phyloP scores from a whole-genome alignment of 768 basidiomycete genomes.

The Lactarius evosmus region DNA sequence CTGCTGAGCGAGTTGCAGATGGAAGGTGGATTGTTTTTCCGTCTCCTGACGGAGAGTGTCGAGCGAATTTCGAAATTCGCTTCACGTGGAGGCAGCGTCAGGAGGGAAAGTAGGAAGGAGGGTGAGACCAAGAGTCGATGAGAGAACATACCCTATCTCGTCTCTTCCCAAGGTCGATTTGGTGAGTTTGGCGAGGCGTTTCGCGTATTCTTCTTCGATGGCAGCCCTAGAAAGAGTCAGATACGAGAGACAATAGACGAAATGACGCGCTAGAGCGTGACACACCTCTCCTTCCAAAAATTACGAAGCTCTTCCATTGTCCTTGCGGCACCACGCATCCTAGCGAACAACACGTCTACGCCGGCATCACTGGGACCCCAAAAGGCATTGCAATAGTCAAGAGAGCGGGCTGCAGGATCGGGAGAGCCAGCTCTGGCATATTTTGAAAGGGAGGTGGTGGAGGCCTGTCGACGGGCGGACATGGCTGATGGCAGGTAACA shows the following conservation, averaged over 20 bases:
- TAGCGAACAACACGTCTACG: conserved; percentile 85
- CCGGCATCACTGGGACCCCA: conserved; percentile 88
- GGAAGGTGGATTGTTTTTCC: conserved; percentile 72
- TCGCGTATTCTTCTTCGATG: conserved; percentile 96
- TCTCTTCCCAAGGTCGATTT: conserved; percentile 77
- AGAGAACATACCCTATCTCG: conserved; percentile 80
- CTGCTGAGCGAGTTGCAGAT: conserved; percentile 69
- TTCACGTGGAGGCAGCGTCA: conserved; percentile 33
- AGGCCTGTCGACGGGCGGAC: conserved; percentile 76
- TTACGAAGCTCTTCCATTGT: conserved; percentile 85
- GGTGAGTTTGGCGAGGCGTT: conserved; percentile 73
- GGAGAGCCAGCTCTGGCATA: conserved; percentile 61
- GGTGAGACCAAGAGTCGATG: neutral
- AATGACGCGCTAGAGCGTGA: conserved; percentile 23
- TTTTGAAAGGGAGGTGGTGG: conserved; percentile 74
- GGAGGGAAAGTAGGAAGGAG: neutral
- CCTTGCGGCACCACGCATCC: conserved; percentile 80
- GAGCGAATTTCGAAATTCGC: conserved; percentile 77
- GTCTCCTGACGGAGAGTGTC: conserved; percentile 82
- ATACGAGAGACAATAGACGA: conserved; percentile 9
- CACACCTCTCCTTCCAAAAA: conserved; percentile 94
- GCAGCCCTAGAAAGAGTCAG: conserved; percentile 51
- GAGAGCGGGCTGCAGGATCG: conserved; percentile 44
- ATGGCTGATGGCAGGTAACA: conserved; percentile 37
- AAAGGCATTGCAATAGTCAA: conserved; percentile 96